Evolutionary conservation across 2,329 filamentous ascomycete species (phyloP), one percentile per base, ranked within the genome.

Genomic region (Aspergillus sp.): DNA sequence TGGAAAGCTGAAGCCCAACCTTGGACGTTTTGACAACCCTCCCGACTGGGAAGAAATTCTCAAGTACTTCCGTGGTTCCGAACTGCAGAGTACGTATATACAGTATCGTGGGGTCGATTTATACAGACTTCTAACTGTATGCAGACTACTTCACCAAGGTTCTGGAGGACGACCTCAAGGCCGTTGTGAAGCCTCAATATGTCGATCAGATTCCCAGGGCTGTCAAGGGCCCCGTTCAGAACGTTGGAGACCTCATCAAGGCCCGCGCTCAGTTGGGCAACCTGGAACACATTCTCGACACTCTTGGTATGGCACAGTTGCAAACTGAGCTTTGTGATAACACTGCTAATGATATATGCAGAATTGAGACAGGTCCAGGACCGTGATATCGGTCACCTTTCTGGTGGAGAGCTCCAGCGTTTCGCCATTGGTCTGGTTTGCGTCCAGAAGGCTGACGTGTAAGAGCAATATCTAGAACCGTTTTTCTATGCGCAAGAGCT

Each of bases 11-110:
- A 99, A 99, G 87, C 95, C 95, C 62, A 99, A 99, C 79, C 79
- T 99, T 80, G 95, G 96, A 67, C 87, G 90, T 75, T 97, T 91
- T 76, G 93, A 98, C 69, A 96, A 98, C 79, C 94, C 95, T 8
- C 96, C 95, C 13, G 95, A 99, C 78, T 99, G 96, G 95, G 93
- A 98, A 81, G 95, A 98, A 80, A 96, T 99, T 62, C 87, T 99
- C 80, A 97, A 95, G 82, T 90, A 99, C 79, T 99, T 97, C 85
- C 89, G 95, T 80, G 95, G 95, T 62, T 98, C 94, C 45, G 95
- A 99, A 78, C 81, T 99, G 72, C 95, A 99, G 80, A 98, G 92
- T 96, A 81, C 72, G 90, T 70, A 38, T 47, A 51, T 36, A 45
- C 3, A 23, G 10, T 23, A 15, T 25, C 13, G 12, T n/a, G n/a